Evolutionary conservation across 164 flowering plant genomes (phyloP), one percentile per base, ranked within the genome.

Genomic region (Macadamia integrifolia): DNA sequence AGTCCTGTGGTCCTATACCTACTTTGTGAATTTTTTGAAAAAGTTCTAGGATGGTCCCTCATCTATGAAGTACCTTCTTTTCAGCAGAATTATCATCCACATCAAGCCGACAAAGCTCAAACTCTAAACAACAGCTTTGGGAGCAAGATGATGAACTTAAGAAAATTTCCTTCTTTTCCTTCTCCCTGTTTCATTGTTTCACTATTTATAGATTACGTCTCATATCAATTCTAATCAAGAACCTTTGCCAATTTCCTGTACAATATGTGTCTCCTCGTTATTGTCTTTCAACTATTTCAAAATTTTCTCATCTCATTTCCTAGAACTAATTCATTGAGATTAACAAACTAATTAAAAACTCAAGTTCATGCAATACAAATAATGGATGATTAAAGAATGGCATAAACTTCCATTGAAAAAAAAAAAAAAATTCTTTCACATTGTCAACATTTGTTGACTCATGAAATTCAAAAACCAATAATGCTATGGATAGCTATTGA

Each of bases 401-500:
- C 23, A 23, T 23, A 23, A 23, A 23, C 23, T 23, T 23, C 0
- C 23, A 23, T 0, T 23, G 23, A 23, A 23, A 23, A 23, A 23
- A 23, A 23, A 23, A 23, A 23, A 23, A 23, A 23, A 23, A 23
- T 23, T 23, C 23, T 23, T 23, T 23, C 23, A 23, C 23, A 23
- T 23, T 58, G 65, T 44, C 11, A 6, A 43, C 48, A 43, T 43
- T 43, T 9, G 7, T 43, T 5, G 48, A 62, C 62, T 79, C 68
- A 59, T 59, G 31, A 32, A 28, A 28, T 28, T 0, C 11, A 1
- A 35, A 58, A 29, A 28, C 42, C 31, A 4, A 59, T 30, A 30
- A 30, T 10, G 15, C 75, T 64, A 70, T 81, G 78, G 71, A 73
- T 76, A 76, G 73, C 68, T 69, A 81, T 75, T 75, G 70, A 79